Evolutionary conservation across 2,329 filamentous ascomycete genomes (phyloP).

Genomic region (Tolypocladium ophioglossoides): DNA sequence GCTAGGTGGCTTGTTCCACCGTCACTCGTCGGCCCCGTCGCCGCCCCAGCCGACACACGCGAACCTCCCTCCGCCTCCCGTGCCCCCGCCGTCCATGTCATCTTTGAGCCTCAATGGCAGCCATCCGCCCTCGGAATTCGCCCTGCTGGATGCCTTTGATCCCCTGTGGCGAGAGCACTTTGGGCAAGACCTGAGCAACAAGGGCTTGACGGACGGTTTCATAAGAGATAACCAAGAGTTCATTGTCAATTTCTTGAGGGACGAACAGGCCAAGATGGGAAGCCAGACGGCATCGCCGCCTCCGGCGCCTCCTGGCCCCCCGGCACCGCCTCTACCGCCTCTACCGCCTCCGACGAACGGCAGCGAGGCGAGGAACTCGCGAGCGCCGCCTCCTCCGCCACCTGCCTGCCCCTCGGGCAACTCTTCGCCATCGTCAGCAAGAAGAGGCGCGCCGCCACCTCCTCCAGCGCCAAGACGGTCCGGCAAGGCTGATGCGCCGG

Average conservation of each 20-base stretch:
- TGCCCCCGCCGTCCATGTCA: conserved; percentile 27
- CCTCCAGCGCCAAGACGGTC: conserved; percentile 46
- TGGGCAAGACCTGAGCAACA: conserved; percentile 50
- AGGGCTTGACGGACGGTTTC: conserved; percentile 55
- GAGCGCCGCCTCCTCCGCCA: conserved; percentile 23
- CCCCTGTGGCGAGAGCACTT: conserved; percentile 55
- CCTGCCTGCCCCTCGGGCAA: conserved; percentile 5
- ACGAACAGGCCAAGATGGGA: conserved; percentile 36
- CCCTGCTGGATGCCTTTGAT: conserved; percentile 53
- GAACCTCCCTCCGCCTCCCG: conserved; percentile 23
- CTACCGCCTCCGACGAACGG: conserved; percentile 20
- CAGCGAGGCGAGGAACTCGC: conserved; percentile 15
- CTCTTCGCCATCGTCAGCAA: conserved; percentile 5
- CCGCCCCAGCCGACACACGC: conserved; percentile 46
- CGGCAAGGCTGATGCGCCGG: conserved; percentile 46
- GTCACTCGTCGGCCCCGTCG: conserved; percentile 46
- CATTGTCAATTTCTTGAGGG: conserved; percentile 52
- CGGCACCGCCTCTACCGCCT: conserved; percentile 15
- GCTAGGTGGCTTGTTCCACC: conserved; percentile 53
- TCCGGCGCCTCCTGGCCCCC: conserved; percentile 7
- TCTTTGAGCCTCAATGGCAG: conserved; percentile 36
- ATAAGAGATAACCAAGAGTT: conserved; percentile 60
- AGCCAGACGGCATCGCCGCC: conserved; percentile 11
- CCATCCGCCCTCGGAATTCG: conserved; percentile 42
- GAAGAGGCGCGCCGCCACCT: conserved; percentile 17